Conservation (phyloP, 164 flowering plant species). For the Macadamia integrifolia region DNA sequence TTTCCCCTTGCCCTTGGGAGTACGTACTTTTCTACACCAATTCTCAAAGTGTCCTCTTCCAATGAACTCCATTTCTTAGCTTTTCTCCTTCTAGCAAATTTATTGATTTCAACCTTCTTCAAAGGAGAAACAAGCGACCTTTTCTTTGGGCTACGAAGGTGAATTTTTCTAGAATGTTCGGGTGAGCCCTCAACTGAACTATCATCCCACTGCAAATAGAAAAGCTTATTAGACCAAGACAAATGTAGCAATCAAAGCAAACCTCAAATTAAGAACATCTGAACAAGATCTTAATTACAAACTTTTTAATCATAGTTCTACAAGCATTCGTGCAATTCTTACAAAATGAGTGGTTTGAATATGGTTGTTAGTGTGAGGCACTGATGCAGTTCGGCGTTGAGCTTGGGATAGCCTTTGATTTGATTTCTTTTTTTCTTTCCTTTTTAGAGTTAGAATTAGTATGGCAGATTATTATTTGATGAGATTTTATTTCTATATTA, state of each 20-base stretch:
- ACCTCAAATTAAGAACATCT: neutral
- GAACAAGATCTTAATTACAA: neutral
- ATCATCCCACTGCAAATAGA: constrained; percentile 44
- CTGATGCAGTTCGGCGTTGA: too few relatives aligned
- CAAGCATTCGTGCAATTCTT: neutral
- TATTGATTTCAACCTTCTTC: constrained; percentile 19
- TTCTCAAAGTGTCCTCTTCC: constrained; percentile 70
- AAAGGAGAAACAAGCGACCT: constrained; percentile 41
- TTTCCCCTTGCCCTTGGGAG: neutral
- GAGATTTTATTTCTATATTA: too few relatives aligned
- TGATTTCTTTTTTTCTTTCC: too few relatives aligned
- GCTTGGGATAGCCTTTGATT: too few relatives aligned
- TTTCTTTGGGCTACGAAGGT: constrained; percentile 37
- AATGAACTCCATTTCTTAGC: constrained; percentile 45
- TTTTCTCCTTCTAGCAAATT: constrained; percentile 36
- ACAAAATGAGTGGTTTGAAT: too few relatives aligned
- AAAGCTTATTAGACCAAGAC: neutral
- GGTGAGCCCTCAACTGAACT: constrained; percentile 34
- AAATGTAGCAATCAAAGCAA: neutral
- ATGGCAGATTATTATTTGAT: too few relatives aligned
- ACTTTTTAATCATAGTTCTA: neutral
- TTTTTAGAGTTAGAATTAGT: too few relatives aligned
- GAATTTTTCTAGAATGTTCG: constrained; percentile 19
- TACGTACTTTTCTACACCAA: constrained; percentile 53
- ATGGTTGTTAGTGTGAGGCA: too few relatives aligned